These are phyloP conservation scores for Glycine latifolia DNA, from an alignment of 306 rosid species.

Conservation along the genomic window DNA sequence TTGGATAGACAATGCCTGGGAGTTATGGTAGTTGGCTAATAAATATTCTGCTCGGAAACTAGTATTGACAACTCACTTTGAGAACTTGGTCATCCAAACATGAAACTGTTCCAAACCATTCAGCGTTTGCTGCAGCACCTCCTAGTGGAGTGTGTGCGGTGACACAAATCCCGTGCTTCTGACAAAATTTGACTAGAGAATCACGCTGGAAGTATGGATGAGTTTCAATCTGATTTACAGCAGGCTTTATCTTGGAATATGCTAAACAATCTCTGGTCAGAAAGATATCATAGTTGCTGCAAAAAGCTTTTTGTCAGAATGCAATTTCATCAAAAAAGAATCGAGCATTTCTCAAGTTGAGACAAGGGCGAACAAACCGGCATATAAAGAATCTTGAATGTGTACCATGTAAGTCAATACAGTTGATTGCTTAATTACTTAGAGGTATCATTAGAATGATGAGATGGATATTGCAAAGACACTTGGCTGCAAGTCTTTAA, in stretches of 20 bases:
- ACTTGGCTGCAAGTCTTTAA: conserved; percentile 28
- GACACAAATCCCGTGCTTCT: conserved; percentile 81
- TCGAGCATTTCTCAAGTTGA: conserved; percentile 25
- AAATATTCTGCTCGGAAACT: conserved; percentile 3
- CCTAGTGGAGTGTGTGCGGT: conserved; percentile 97
- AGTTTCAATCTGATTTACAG: conserved; percentile 93
- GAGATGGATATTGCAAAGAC: conserved; percentile 18
- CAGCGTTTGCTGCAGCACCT: conserved; percentile 82
- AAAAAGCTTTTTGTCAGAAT: conserved; percentile 56
- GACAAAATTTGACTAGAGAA: conserved; percentile 83
- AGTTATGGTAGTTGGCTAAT: neutral
- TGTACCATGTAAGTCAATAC: conserved; percentile 14
- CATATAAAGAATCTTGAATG: conserved; percentile 13
- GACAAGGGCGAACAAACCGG: conserved; percentile 9
- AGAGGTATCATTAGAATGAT: neutral
- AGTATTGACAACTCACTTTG: conserved; percentile 56
- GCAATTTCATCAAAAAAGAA: conserved; percentile 34
- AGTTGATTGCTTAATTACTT: conserved; percentile 4
- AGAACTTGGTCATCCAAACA: conserved; percentile 81
- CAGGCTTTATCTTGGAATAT: conserved; percentile 92
- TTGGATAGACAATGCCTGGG: neutral
- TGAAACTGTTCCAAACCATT: conserved; percentile 84
- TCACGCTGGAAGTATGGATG: conserved; percentile 97
- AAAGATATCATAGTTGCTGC: conserved; percentile 94
- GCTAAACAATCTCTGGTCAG: conserved; percentile 91